These are phyloP conservation scores for Hordeum pubiflorum DNA, from an alignment of 202 grass and related monocot species.

Conservation along the genomic window DNA sequence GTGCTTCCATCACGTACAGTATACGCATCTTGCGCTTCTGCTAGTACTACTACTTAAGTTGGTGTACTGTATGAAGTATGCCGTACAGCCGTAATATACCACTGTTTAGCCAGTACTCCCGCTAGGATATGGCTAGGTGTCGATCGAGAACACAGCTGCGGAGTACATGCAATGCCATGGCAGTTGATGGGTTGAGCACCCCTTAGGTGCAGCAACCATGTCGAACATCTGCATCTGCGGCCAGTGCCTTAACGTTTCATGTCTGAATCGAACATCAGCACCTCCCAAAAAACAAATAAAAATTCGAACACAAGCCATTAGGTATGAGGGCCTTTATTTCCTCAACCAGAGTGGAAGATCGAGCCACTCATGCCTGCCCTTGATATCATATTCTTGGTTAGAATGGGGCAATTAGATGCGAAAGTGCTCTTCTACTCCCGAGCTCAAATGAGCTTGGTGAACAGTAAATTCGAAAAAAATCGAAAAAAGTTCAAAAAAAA, in stretches of 20 bases:
- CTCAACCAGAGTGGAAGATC: not conserved
- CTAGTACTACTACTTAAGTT: not conserved
- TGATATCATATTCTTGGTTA: not conserved
- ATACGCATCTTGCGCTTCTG: not conserved
- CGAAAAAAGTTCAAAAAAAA: too few relatives aligned
- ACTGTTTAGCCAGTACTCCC: not conserved
- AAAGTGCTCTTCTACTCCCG: too few relatives aligned
- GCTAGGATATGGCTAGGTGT: not conserved
- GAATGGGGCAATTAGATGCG: not conserved
- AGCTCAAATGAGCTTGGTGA: too few relatives aligned
- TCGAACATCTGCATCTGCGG: not conserved
- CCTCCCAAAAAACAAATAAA: not conserved
- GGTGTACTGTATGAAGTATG: not conserved
- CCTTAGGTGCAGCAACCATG: not conserved
- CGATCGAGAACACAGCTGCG: too few relatives aligned
- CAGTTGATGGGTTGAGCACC: not conserved
- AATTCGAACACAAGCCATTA: too few relatives aligned
- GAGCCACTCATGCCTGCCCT: not conserved
- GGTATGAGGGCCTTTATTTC: not conserved
- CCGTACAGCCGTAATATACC: not conserved
- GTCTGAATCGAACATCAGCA: not conserved
- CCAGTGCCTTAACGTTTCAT: not conserved
- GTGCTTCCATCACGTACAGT: not conserved
- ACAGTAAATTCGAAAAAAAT: too few relatives aligned
- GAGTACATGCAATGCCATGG: not conserved